Evolutionary conservation across 768 basidiomycete genomes (phyloP).

Genomic region (Pulveroboletus sp.): DNA sequence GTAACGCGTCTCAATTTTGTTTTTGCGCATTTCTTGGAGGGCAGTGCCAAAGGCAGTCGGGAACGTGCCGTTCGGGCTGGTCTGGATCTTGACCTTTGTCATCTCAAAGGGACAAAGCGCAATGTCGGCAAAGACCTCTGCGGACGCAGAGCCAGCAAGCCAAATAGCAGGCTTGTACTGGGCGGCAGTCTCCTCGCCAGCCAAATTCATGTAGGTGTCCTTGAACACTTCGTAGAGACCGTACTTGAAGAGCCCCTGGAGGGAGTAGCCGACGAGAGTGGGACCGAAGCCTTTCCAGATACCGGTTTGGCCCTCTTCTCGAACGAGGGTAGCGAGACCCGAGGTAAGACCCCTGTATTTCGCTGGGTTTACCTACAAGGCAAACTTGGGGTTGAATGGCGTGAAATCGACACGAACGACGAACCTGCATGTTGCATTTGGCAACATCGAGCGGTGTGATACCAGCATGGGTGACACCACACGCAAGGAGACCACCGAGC

Average conservation of each 20-base stretch:
- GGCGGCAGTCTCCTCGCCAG: conserved; percentile 75
- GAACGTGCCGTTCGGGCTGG: conserved; percentile 72
- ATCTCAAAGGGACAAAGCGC: conserved; percentile 95
- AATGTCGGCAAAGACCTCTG: conserved; percentile 94
- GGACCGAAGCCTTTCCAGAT: conserved; percentile 96
- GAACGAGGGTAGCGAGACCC: conserved; percentile 61
- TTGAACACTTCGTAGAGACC: conserved; percentile 98
- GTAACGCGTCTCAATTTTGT: conserved; percentile 70
- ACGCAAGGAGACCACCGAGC: conserved; percentile 87
- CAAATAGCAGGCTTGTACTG: conserved; percentile 89
- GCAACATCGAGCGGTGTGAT: conserved; percentile 87
- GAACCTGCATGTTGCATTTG: conserved; percentile 90
- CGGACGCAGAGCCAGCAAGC: conserved; percentile 91
- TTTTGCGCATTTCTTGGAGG: conserved; percentile 61
- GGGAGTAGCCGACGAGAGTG: conserved; percentile 88
- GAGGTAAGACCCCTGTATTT: conserved; percentile 71
- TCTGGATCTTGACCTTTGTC: conserved; percentile 92
- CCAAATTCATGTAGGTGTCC: conserved; percentile 85
- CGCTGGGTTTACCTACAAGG: conserved; percentile 61
- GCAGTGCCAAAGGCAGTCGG: conserved; percentile 73
- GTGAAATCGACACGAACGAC: conserved; percentile 25
- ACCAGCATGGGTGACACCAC: conserved; percentile 85
- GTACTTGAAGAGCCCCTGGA: conserved; percentile 98
- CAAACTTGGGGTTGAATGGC: conserved; percentile 24
- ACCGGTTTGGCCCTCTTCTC: conserved; percentile 80